A percentile compares a stretch with the other conserved stretches of the same genome.
Conservation (phyloP, 768 basidiomycete genomes). For the Daedaleopsis nitida region DNA sequence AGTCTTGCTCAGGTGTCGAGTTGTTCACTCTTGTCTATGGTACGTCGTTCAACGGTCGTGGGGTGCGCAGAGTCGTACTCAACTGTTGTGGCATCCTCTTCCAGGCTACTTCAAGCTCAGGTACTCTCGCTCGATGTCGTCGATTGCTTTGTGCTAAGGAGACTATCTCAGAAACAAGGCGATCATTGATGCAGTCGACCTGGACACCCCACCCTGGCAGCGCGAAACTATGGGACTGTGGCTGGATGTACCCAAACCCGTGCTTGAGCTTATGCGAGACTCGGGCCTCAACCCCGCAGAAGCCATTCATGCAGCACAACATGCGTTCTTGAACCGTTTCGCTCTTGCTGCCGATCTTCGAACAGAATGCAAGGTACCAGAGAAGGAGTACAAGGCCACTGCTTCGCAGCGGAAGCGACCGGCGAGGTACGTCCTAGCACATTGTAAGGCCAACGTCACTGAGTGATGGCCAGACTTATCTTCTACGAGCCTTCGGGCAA, state of each 20-base stretch:
- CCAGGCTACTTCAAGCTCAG: slow-evolving; percentile 81
- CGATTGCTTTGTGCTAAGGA: neutral
- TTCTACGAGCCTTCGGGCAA: slow-evolving; percentile 77
- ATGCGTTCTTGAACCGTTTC: slow-evolving; percentile 81
- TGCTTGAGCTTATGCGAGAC: slow-evolving; percentile 52
- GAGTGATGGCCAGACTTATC: slow-evolving; percentile 54
- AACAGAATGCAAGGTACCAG: slow-evolving; percentile 82
- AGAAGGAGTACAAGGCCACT: slow-evolving; percentile 66
- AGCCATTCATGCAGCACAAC: slow-evolving; percentile 83
- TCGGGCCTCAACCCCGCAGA: slow-evolving; percentile 70
- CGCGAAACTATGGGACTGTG: slow-evolving; percentile 75
- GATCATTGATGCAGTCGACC: slow-evolving; percentile 76
- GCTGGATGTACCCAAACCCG: slow-evolving; percentile 67
- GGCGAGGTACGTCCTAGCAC: slow-evolving; percentile 48
- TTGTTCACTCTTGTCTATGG: slow-evolving; percentile 75
- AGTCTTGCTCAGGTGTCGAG: slow-evolving; percentile 50
- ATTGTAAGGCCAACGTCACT: neutral
- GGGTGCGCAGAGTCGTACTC: neutral
- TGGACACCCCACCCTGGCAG: slow-evolving; percentile 78
- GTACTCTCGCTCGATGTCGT: slow-evolving; percentile 31
- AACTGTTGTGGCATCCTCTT: neutral
- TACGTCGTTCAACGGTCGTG: slow-evolving; percentile 31
- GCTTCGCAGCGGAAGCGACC: slow-evolving; percentile 65
- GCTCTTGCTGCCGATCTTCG: slow-evolving; percentile 65
- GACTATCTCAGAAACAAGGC: slow-evolving; percentile 45